Base-by-base conservation (phyloP, 1,139 yeast species). In the Ogataea hybrid region DNA sequence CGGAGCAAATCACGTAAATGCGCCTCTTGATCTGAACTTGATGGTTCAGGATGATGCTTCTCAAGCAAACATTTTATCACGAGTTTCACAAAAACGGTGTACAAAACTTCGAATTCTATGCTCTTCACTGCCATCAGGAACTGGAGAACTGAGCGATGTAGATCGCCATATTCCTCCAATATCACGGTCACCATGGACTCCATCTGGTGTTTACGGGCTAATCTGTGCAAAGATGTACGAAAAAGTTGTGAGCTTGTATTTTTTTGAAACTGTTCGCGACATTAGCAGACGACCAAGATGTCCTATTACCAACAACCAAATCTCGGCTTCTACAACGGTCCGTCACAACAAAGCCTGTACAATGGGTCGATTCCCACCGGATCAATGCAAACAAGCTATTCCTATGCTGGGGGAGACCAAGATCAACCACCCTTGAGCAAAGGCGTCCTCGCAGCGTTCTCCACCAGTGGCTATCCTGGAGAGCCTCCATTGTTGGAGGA, bases 401-500 rank as follows among this genome's bases (percentile, higher is more conserved):
- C 49, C 6, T 44, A 41, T 23, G 42, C 50, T 5, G 34, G 50
- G 9, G 73, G 70, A 45, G 78, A 58, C 12, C 79, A 79, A 3
- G 71, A 65, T 29, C 72, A 73, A 20, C 80, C 81, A 43, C 31
- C 38, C n/a, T 70, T 92, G 35, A 74, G 89, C 1, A 70, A 79
- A 0, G 98, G 98, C 0, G 61, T 89, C 38, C 65, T 94, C 15
- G 95, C 96, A 5, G 98, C 98, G 0, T 84, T 94, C 59, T 89
- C 97, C 2, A 85, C 97, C 0, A 74, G 86, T 0, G 98, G 99
- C 0, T 92, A 92, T 60, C 81, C 96, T 0, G 94, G 90, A 20
- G 99, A 92, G 62, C 94, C 96, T 0, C 92, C 97, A 1, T 69
- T 92, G 41, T 69, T 92, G 41, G 96, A 92, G 61, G 99, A 92